A percentile compares a stretch with the other conserved stretches of the same genome.
Evolutionary conservation across 148 eudicot genomes (phyloP).

Genomic region (Arctostaphylos glauca): DNA sequence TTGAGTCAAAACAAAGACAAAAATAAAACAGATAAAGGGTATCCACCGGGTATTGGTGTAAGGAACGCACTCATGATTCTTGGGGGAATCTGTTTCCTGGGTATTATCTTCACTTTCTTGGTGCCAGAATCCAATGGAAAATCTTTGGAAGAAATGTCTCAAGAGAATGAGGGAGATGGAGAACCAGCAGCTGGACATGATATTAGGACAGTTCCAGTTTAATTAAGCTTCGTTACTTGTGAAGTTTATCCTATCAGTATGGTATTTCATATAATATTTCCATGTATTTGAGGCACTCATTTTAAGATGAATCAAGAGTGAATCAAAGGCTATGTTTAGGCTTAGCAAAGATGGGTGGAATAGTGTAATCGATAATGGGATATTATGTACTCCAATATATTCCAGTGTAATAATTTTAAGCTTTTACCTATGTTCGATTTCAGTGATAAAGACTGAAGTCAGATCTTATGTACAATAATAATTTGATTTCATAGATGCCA

Average conservation of each 20-base stretch:
- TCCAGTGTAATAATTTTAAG: background rate
- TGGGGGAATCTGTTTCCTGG: background rate
- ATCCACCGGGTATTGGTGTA: slow-evolving; percentile 8
- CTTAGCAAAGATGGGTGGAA: too few species aligned
- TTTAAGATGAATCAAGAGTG: background rate
- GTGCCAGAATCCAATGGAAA: slow-evolving; percentile 8
- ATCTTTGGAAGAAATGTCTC: slow-evolving; percentile 6
- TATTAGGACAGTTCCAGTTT: background rate
- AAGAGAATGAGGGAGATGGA: background rate
- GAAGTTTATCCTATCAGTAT: background rate
- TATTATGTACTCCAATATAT: background rate
- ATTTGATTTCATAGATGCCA: too few species aligned
- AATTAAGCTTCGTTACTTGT: background rate
- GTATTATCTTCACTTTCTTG: background rate
- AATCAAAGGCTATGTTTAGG: background rate
- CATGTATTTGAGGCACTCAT: background rate
- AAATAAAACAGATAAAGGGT: background rate
- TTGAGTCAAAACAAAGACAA: background rate
- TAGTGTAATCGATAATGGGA: background rate
- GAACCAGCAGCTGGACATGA: background rate
- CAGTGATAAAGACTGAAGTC: background rate
- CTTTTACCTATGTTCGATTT: background rate
- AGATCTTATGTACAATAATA: background rate
- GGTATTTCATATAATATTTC: background rate
- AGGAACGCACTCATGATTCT: background rate